Base-by-base conservation (phyloP, 768 basidiomycete species). In the Macrolepiota albuminosa region DNA sequence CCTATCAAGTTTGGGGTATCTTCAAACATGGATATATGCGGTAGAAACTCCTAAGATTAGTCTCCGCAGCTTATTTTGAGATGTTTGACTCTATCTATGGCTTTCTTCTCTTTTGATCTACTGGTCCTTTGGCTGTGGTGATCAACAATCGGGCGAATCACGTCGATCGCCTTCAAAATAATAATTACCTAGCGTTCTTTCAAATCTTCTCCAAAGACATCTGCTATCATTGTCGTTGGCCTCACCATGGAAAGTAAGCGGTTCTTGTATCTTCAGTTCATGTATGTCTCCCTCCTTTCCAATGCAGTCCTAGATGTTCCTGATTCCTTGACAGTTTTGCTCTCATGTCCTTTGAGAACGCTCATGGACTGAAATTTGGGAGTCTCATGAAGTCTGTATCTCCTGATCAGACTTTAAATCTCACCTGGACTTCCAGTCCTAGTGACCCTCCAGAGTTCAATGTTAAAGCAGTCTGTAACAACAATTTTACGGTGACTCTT, bases 391-490 rank as follows among this genome's bases (percentile, higher is more conserved):
- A n/a, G 2, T 31, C 58, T 26, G 8, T 42, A 45, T 56, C 31
- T 33, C 11, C 10, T 21, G 21, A 51, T 29, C 39, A 50, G n/a
- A 45, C 11, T 14, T 6, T 62, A 2, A 59, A 47, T 40, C 16
- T 62, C 58, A 48, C 43, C 46, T 56, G 54, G 57, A 21, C 45
- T 37, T 9, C n/a, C 0, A 14, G 24, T 50, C 42, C 57, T 29
- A 24, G 45, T 3, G 61, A 56, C 34, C 61, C 61, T 10, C 5
- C 49, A 8, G 13, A 26, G 8, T 62, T 59, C 54, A 52, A 62
- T 26, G 14, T 62, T 1, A 14, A 56, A 8, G 58, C 54, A 1
- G 4, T 59, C n/a, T 62, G 61, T 50, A 59, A 62, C 37, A 39
- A 46, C 14, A 42, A 53, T 3, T 0, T 24, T 6, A 56, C 49